phyloP scores from a whole-genome alignment of 495 filamentous ascomycete species.

The Penicillium fimorum region DNA sequence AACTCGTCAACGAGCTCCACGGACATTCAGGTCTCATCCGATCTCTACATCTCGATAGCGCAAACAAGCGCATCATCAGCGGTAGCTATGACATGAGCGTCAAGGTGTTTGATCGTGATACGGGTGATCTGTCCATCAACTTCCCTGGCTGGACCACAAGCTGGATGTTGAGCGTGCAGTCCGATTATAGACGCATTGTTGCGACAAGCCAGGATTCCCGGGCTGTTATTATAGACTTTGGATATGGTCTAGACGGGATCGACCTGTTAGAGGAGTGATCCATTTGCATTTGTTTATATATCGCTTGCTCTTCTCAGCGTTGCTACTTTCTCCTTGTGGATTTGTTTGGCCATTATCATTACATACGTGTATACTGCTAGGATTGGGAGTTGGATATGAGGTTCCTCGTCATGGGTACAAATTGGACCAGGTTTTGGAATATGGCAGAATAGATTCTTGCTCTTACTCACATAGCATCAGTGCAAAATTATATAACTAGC shows the following conservation, averaged over 20 bases:
- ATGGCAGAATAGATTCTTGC: constrained; percentile 14
- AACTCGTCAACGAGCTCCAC: constrained; percentile 70
- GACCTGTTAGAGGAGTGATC: constrained; percentile 47
- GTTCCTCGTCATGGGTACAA: constrained; percentile 1
- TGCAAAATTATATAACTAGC: background rate
- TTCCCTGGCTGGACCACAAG: constrained; percentile 89
- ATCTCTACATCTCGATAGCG: constrained; percentile 80
- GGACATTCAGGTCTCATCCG: constrained; percentile 83
- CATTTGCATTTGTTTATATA: constrained; percentile 14
- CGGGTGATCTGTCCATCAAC: constrained; percentile 67
- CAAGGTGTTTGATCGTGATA: constrained; percentile 83
- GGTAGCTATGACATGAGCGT: constrained; percentile 94
- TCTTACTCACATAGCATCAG: background rate
- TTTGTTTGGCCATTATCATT: constrained; percentile 8
- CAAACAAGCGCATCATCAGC: constrained; percentile 78
- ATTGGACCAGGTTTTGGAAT: constrained; percentile 2
- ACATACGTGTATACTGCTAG: constrained; percentile 6
- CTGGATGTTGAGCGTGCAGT: constrained; percentile 94
- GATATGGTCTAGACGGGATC: constrained; percentile 49
- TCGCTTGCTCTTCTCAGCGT: constrained; percentile 18
- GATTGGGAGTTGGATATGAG: constrained; percentile 18
- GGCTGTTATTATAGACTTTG: constrained; percentile 83
- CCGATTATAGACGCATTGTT: constrained; percentile 89
- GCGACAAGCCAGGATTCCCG: constrained; percentile 91
- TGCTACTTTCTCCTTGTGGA: constrained; percentile 12